Conservation (phyloP, 2,329 filamentous ascomycete genomes). For the Fusarium haematococcum region DNA sequence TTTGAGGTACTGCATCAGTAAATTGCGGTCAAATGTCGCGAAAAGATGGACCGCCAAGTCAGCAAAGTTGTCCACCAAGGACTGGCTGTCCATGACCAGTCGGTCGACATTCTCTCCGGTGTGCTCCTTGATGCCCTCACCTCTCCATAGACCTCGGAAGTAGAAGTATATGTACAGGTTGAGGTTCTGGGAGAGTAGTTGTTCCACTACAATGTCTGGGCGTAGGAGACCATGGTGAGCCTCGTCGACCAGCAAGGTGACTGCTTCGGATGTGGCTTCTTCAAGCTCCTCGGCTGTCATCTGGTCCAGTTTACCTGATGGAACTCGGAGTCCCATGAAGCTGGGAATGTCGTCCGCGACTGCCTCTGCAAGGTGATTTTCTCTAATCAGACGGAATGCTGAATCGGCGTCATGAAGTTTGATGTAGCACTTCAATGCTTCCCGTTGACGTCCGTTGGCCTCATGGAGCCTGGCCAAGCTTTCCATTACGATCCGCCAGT, state of each 20-base stretch:
- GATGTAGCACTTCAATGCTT: conserved; percentile 91
- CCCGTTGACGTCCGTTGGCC: conserved; percentile 81
- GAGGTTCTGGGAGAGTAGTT: conserved; percentile 76
- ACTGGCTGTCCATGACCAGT: conserved; percentile 68
- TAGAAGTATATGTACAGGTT: conserved; percentile 92
- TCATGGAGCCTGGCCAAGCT: conserved; percentile 87
- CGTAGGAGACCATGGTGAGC: conserved; percentile 88
- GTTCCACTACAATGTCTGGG: conserved; percentile 80
- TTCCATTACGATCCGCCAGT: conserved; percentile 92
- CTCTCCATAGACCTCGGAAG: conserved; percentile 85
- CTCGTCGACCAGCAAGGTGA: conserved; percentile 88
- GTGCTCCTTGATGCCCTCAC: conserved; percentile 71
- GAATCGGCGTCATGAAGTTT: conserved; percentile 91
- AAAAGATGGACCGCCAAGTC: conserved; percentile 90
- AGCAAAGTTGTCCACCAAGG: conserved; percentile 86
- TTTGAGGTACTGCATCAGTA: conserved; percentile 90
- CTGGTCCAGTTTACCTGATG: conserved; percentile 73
- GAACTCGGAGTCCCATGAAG: conserved; percentile 88
- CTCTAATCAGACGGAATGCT: conserved; percentile 85
- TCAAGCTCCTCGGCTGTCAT: conserved; percentile 79
- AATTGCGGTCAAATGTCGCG: conserved; percentile 80
- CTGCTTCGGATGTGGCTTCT: conserved; percentile 83
- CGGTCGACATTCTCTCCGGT: conserved; percentile 66
- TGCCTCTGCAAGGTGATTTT: conserved; percentile 90
- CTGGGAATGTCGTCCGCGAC: conserved; percentile 90